Percentiles rank a stretch among this genome's conserved stretches.
Conservation (phyloP, 305 asterid species). For the Fraxinus dipetala region DNA sequence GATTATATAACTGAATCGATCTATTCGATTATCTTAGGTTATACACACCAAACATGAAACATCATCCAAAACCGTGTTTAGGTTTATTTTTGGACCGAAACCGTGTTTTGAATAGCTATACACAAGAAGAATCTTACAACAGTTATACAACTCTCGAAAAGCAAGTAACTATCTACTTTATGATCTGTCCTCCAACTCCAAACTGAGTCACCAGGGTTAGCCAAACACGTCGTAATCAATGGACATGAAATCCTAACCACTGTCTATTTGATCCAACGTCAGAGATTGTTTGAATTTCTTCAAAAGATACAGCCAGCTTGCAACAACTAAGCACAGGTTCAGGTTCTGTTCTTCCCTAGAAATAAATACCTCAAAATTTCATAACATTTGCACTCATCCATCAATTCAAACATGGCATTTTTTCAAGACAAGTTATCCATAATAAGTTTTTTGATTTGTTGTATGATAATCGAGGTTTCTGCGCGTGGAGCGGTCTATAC, state of each 20-base stretch:
- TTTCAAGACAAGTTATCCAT: slow-evolving; percentile 17
- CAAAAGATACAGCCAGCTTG: slow-evolving; percentile 52
- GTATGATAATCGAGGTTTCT: slow-evolving; percentile 30
- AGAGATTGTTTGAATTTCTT: slow-evolving; percentile 27
- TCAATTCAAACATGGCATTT: slow-evolving; percentile 36
- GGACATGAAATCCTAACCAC: slow-evolving; percentile 39
- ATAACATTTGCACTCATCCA: slow-evolving; percentile 13
- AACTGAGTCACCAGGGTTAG: slow-evolving; percentile 20
- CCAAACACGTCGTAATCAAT: slow-evolving; percentile 38
- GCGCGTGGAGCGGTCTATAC: slow-evolving; percentile 57
- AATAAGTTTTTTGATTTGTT: slow-evolving; percentile 18
- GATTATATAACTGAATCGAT: too few relatives aligned
- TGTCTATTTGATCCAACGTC: slow-evolving; percentile 26
- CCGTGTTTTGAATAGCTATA: background rate
- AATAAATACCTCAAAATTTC: slow-evolving; percentile 30
- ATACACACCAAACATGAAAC: background rate
- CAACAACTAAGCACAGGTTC: slow-evolving; percentile 53
- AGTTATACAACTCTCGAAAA: background rate
- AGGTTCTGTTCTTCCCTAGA: slow-evolving; percentile 10
- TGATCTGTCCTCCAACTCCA: slow-evolving; percentile 26
- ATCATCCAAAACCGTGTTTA: background rate
- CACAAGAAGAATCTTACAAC: background rate
- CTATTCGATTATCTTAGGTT: too few relatives aligned
- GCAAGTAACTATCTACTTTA: background rate
- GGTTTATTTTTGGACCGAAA: background rate